These are phyloP conservation scores for Metarhizium album DNA, from an alignment of 2,329 filamentous ascomycete species.

Conservation along the genomic window DNA sequence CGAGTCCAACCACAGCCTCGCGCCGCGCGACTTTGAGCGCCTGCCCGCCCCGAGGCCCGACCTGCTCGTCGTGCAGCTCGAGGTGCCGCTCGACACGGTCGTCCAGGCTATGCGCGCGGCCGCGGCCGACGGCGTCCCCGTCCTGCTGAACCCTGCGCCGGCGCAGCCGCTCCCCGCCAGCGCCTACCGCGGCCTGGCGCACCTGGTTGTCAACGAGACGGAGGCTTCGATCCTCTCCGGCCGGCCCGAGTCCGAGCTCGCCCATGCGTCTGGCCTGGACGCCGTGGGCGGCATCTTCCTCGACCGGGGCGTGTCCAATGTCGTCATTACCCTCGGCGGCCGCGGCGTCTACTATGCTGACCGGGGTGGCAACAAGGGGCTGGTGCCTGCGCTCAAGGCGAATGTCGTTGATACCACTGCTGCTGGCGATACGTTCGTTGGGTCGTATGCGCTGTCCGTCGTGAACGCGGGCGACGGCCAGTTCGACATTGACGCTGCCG, in stretches of 20 bases:
- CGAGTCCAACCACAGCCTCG: constrained; percentile 53
- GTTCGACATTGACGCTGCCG: constrained; percentile 47
- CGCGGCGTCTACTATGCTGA: constrained; percentile 63
- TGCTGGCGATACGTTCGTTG: constrained; percentile 90
- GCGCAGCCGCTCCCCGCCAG: constrained; percentile 57
- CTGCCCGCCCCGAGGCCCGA: constrained; percentile 36
- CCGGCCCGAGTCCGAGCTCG: constrained; percentile 36
- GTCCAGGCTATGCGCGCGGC: constrained; percentile 47
- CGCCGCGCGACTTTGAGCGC: constrained; percentile 23
- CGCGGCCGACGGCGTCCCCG: constrained; percentile 38
- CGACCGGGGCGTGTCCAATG: constrained; percentile 56
- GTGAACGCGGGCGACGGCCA: constrained; percentile 33
- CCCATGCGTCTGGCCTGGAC: constrained; percentile 31
- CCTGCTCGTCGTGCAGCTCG: constrained; percentile 66
- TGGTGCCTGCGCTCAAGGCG: constrained; percentile 57
- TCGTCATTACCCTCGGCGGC: constrained; percentile 76
- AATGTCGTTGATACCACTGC: constrained; percentile 84
- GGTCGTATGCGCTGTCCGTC: constrained; percentile 68
- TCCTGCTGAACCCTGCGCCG: constrained; percentile 79
- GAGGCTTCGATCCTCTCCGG: constrained; percentile 68
- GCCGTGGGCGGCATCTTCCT: constrained; percentile 51
- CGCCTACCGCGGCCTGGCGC: constrained; percentile 57
- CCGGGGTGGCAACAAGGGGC: constrained; percentile 26
- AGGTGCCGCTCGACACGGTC: constrained; percentile 58
- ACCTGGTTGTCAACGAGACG: constrained; percentile 84